Evolutionary conservation across 2,329 filamentous ascomycete genomes (phyloP).

Genomic region (Pestalotiopsis fici): DNA sequence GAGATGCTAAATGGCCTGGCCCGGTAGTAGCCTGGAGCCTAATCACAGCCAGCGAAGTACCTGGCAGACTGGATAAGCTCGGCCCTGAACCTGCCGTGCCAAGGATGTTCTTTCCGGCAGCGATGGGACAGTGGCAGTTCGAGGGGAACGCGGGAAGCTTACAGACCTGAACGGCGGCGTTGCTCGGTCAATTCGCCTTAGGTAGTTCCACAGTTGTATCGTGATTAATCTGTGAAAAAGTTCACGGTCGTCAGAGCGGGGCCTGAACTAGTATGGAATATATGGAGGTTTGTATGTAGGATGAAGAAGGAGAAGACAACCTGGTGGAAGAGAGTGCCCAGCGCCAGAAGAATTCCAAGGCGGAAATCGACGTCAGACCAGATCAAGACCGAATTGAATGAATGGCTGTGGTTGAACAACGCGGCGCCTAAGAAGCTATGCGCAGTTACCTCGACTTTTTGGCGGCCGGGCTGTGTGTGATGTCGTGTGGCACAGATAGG

Average conservation of each 20-base stretch:
- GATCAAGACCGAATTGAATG: neutral
- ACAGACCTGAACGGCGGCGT: neutral
- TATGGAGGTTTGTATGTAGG: neutral
- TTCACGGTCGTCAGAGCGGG: no score
- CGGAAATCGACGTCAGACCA: neutral
- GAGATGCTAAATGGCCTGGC: neutral
- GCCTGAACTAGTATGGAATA: no score
- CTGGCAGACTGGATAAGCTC: neutral
- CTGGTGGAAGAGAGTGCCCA: neutral
- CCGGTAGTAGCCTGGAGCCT: neutral
- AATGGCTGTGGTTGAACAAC: neutral
- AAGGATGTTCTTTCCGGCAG: neutral
- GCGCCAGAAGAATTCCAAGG: neutral
- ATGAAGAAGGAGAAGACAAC: neutral
- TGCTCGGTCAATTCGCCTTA: neutral
- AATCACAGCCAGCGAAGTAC: neutral
- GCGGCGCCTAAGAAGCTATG: conserved; percentile 4
- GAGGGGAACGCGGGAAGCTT: neutral
- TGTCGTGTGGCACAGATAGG: conserved; percentile 4
- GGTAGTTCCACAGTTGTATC: neutral
- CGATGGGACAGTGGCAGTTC: neutral
- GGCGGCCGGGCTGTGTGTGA: neutral
- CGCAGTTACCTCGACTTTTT: neutral
- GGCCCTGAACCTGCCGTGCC: neutral
- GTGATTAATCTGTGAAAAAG: neutral